phyloP scores from a whole-genome alignment of 176 grass and related monocot genomes.

The Rhipidocladum racemiflorum region DNA sequence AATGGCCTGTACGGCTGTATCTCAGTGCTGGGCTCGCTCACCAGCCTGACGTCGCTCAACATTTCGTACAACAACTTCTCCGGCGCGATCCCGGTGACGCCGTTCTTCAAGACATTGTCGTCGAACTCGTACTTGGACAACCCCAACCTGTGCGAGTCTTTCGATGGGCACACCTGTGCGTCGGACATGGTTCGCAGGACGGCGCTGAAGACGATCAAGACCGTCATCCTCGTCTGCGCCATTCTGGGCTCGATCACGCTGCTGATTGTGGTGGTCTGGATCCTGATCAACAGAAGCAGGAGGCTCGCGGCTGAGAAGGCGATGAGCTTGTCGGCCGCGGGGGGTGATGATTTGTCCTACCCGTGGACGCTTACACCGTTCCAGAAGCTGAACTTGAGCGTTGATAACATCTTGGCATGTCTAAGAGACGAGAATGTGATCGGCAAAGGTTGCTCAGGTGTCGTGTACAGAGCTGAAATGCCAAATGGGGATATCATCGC shows the following conservation, averaged over 20 bases:
- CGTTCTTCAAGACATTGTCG: constrained; percentile 77
- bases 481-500: constrained; percentile 80
- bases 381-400: constrained; percentile 79
- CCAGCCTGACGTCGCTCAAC: constrained; percentile 82
- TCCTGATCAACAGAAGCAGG: constrained; percentile 63
- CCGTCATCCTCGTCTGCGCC: constrained; percentile 55
- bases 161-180: constrained; percentile 63
- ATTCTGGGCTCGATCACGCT: constrained; percentile 50
- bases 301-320: constrained; percentile 38
- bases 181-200: constrained; percentile 65
- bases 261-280: constrained; percentile 54
- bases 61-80: constrained; percentile 98
- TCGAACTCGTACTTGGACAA: constrained; percentile 63
- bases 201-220: constrained; percentile 59
- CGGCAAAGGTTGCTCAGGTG: constrained; percentile 85
- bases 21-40: constrained; percentile 58
- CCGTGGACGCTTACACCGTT: constrained; percentile 88
- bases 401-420: constrained; percentile 72
- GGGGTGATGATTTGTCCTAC: constrained; percentile 78
- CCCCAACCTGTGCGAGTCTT: constrained; percentile 68
- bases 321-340: constrained; percentile 33
- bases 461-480: constrained; percentile 96
- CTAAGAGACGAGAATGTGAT: constrained; percentile 91
- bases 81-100: constrained; percentile 74
- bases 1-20: constrained; percentile 73